phyloP scores from a whole-genome alignment of 2,329 filamentous ascomycete species.

The Cercospora berteroae region DNA sequence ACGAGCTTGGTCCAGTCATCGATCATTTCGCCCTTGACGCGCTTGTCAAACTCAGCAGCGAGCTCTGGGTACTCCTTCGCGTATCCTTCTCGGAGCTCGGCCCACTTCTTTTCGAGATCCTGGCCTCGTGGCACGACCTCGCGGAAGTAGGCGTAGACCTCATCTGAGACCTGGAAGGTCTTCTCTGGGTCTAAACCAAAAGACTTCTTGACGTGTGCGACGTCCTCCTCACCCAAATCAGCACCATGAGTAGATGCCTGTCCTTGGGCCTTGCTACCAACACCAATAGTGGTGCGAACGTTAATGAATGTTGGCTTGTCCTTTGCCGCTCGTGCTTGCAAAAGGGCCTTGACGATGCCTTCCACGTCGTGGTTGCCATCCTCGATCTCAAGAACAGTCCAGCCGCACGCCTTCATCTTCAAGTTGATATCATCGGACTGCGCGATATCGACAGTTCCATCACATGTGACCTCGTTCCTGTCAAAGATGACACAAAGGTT shows the following conservation, averaged over 20 bases:
- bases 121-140: conserved; percentile 50
- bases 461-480: conserved; percentile 61
- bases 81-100: conserved; percentile 47
- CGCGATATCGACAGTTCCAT: conserved; percentile 53
- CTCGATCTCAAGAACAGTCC: conserved; percentile 55
- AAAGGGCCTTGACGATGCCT: conserved; percentile 50
- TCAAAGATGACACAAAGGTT: conserved; percentile 60
- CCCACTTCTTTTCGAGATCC: conserved; percentile 50
- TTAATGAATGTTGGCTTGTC: conserved; percentile 58
- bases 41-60: conserved; percentile 48
- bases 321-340: conserved; percentile 36
- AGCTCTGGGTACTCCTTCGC: conserved; percentile 50
- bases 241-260: conserved; percentile 58
- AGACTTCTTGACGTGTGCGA: conserved; percentile 55
- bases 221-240: conserved; percentile 55
- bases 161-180: conserved; percentile 41
- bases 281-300: conserved; percentile 55
- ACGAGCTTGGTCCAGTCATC: conserved; percentile 52
- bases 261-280: conserved; percentile 51
- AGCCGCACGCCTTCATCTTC: conserved; percentile 57
- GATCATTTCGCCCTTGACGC: conserved; percentile 50
- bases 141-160: conserved; percentile 54
- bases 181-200: conserved; percentile 51
- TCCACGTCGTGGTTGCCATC: conserved; percentile 55
- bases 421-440: conserved; percentile 57